Evolutionary conservation across 2,329 filamentous ascomycete genomes (phyloP), one percentile per base, ranked within the genome.

Genomic region (Trichoderma citrinoviride): DNA sequence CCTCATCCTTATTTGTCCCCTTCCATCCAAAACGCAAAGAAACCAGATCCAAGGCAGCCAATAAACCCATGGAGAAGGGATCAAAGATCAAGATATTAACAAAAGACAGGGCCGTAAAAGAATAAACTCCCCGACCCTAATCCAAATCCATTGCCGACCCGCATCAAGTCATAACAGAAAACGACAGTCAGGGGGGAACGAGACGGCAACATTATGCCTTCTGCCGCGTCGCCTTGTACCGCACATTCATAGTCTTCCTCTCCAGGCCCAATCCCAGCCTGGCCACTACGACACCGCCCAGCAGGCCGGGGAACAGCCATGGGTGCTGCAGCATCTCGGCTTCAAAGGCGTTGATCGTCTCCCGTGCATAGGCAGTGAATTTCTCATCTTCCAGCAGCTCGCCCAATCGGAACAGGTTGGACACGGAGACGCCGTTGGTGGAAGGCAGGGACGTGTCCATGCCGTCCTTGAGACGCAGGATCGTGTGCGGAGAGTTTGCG

Each of bases 361-460:
- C 85, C 57, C 85, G 84, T 0, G 92, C 93, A 57, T 88, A 82
- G 58, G 80, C 79, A 0, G 82, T 82, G 72, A 92, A 93, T 3
- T 77, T 76, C 2, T 86, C 79, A 68, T 92, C 87, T 53, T 86
- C 85, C 0, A 96, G 81, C 1, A 96, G 75, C 6, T 84, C 83
- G 14, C 87, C 87, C 4, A 98, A 85, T 0, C 92, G 88, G 77
- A 95, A 90, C n/a, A 98, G 81, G 73, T 98, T 98, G 17, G 86
- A 84, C 0, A 92, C 91, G n/a, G 90, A 90, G 6, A 94, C 85
- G 44, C 92, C 92, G 74, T 99, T 99, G 58, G 91, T 90, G 0
- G 92, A 95, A 0, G 95, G 95, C 66, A 95, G 90, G 1, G 92
- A 89, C 5, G 92, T 92, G 76, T 99, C 95, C 85, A 97, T 97